Base-by-base conservation (phyloP, 305 asterid genomes). In the Fraxinus albicans region DNA sequence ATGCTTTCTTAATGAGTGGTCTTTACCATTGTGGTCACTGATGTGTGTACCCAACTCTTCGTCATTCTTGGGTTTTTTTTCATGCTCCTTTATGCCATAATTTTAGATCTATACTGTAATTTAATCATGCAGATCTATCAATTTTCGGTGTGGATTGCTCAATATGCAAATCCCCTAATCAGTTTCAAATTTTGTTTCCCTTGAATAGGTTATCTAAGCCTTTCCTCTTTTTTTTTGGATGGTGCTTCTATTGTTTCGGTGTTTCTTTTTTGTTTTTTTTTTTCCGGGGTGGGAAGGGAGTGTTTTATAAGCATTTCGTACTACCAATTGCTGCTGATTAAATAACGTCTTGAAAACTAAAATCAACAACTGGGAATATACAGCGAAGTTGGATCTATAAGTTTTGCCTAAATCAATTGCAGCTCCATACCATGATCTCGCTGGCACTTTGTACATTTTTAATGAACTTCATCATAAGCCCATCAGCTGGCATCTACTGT, bases 1-100 rank as follows among this genome's bases (percentile, higher is more conserved):
- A 33, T 27, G 33, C 73, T 67, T 84, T 47, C 74, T 79, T 6
- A 58, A 58, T 53, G 44, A 76, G 80, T 29, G 73, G 31, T 63
- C 31, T 23, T 21, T 23, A 63, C 33, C 73, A 21, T 63, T 63
- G 13, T 23, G 73, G 73, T 23, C 33, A 9, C 15, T 63, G 73
- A 9, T n/a, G n/a, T 63, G 31, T 23, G 15, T 63, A 19, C 73
- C 73, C 73, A 23, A 23, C 34, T 63, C 73, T 25, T 63, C 2
- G 5, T 0, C 72, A 19, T 63, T 63, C 70, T 2, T 63, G 6
- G 3, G 1, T 69, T 69, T 67, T 4, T 12, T 69, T 69, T 69
- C 17, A 63, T 21, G 34, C 73, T 63, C 70, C 29, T 60, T 19
- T 60, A n/a, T 60, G 29, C 70, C 70, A 6, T 7, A 63, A 63